Evolutionary conservation across 306 rosid genomes (phyloP).

Genomic region (Trifolium subterraneum): DNA sequence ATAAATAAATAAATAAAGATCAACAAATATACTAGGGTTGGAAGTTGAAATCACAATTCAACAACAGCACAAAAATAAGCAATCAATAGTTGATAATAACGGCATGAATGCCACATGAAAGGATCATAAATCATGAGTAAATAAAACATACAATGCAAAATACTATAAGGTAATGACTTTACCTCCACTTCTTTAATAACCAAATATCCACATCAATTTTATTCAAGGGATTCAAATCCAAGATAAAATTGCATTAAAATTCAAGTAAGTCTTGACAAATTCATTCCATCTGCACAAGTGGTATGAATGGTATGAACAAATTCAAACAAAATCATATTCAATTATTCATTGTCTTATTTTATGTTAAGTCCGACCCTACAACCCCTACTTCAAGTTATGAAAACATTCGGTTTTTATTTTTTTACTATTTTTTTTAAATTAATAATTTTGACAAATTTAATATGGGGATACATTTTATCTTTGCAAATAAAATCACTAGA

Average conservation of each 20-base stretch:
- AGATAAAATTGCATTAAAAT: slow-evolving; percentile 1
- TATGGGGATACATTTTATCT: too few relatives aligned
- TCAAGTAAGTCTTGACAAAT: slow-evolving; percentile 12
- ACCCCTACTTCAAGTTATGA: background rate
- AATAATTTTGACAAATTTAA: too few relatives aligned
- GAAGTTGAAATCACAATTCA: slow-evolving; percentile 20
- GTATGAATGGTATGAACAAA: background rate
- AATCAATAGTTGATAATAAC: slow-evolving; percentile 1
- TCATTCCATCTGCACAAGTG: background rate
- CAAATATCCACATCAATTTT: slow-evolving; percentile 24
- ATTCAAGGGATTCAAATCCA: background rate
- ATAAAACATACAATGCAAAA: slow-evolving; percentile 5
- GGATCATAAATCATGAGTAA: slow-evolving; percentile 7
- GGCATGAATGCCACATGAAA: background rate
- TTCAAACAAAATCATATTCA: slow-evolving; percentile 14
- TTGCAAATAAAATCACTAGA: too few relatives aligned
- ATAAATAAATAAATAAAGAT: slow-evolving; percentile 20
- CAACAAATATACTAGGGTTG: background rate
- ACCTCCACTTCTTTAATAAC: background rate
- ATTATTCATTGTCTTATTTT: background rate
- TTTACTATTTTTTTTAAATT: too few relatives aligned
- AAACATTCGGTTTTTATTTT: too few relatives aligned
- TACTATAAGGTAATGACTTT: background rate
- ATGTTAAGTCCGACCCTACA: background rate
- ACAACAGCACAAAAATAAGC: background rate